These are phyloP conservation scores for Exidia glandulosa DNA, from an alignment of 768 basidiomycete species.

Conservation along the genomic window DNA sequence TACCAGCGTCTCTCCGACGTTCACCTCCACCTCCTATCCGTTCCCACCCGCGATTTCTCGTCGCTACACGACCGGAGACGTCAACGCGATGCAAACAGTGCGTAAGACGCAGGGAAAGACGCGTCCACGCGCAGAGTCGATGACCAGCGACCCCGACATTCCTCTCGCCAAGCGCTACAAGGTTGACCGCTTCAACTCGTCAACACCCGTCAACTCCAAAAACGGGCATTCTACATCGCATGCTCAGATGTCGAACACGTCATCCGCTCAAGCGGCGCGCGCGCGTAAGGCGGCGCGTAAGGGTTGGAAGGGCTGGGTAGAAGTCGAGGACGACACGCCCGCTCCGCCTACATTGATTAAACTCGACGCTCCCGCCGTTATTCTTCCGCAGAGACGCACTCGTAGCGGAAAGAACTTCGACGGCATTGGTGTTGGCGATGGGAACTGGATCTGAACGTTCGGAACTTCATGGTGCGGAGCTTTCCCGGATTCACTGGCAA, in stretches of 20 bases:
- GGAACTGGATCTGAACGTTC: too few species aligned
- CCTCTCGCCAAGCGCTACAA: not conserved
- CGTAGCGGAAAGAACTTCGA: slow-evolving; percentile 80
- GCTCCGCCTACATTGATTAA: slow-evolving; percentile 63
- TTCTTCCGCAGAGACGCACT: slow-evolving; percentile 61
- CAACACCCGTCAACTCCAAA: not conserved
- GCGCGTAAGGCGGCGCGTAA: slow-evolving; percentile 40
- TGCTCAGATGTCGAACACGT: not conserved
- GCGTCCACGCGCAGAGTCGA: not conserved
- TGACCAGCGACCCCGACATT: not conserved
- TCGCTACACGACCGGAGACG: not conserved
- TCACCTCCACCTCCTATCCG: not conserved
- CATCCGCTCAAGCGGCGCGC: not conserved
- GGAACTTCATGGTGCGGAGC: too few species aligned
- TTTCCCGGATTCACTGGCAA: too few species aligned
- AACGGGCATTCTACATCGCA: not conserved
- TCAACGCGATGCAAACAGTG: not conserved
- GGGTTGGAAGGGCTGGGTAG: slow-evolving; percentile 89
- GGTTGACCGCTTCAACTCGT: not conserved
- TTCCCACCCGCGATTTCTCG: not conserved
- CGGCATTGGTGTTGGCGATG: too few species aligned
- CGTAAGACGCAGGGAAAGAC: not conserved
- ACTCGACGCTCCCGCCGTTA: slow-evolving; percentile 55
- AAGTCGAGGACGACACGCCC: slow-evolving; percentile 54
- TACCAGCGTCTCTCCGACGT: not conserved